These are phyloP conservation scores for Phytophthora agathidicida DNA, from an alignment of 352 stramenopile species.

Conservation along the genomic window DNA sequence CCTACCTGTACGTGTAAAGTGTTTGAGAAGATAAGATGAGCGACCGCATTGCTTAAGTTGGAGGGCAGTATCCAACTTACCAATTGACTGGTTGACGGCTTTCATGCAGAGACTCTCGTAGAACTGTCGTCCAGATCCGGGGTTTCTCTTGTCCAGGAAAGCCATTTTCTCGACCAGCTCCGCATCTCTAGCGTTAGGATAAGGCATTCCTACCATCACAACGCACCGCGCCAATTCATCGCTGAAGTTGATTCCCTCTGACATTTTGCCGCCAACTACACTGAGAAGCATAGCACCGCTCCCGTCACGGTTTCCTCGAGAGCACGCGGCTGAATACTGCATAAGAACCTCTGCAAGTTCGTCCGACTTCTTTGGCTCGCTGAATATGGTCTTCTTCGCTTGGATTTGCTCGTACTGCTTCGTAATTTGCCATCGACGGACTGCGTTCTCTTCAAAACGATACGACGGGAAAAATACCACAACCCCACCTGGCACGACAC, in stretches of 20 bases:
- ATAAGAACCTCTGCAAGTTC: constrained; percentile 91
- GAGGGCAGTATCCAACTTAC: constrained; percentile 40
- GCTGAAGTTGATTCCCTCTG: constrained; percentile 99
- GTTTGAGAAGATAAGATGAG: constrained; percentile 4
- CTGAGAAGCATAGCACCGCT: constrained; percentile 92
- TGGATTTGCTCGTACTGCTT: constrained; percentile 85
- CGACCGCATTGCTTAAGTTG: neutral
- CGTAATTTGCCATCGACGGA: constrained; percentile 88
- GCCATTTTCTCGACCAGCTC: constrained; percentile 98
- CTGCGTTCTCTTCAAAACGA: constrained; percentile 92
- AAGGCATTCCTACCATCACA: constrained; percentile 98
- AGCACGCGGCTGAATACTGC: constrained; percentile 83
- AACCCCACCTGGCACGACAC: constrained; percentile 92
- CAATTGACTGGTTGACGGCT: constrained; percentile 99
- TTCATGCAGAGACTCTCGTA: constrained; percentile 99
- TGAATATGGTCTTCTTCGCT: constrained; percentile 92
- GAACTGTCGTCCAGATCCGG: constrained; percentile 87
- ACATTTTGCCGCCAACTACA: constrained; percentile 99
- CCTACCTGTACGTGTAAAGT: constrained; percentile 52
- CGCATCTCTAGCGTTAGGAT: constrained; percentile 96
- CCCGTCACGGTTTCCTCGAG: constrained; percentile 21
- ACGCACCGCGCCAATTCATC: constrained; percentile 97
- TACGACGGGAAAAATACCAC: constrained; percentile 99
- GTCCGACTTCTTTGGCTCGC: constrained; percentile 94
- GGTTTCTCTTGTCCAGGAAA: constrained; percentile 80